phyloP scores from a whole-genome alignment of 2,329 filamentous ascomycete genomes.

The Raffaelea albimanens region DNA sequence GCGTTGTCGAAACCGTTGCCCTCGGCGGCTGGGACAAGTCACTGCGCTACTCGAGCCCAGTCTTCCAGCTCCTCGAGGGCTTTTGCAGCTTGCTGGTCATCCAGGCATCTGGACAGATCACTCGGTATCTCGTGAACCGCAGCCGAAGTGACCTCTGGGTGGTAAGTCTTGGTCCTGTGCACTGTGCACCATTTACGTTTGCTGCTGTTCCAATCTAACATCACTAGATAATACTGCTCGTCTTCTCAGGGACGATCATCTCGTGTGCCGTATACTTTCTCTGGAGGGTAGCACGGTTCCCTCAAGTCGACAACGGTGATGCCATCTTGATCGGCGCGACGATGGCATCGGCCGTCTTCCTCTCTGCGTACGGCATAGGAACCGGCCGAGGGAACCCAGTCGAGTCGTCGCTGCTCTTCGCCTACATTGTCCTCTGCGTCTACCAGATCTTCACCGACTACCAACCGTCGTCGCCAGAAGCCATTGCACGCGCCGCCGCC shows the following conservation, averaged over 20 bases:
- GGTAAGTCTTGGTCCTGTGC: slow-evolving; percentile 46
- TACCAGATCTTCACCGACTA: slow-evolving; percentile 99
- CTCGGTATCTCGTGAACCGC: slow-evolving; percentile 86
- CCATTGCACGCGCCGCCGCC: slow-evolving; percentile 46
- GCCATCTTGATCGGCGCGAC: slow-evolving; percentile 87
- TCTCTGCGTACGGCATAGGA: slow-evolving; percentile 88
- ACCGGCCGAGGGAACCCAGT: slow-evolving; percentile 91
- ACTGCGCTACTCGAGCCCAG: slow-evolving; percentile 80
- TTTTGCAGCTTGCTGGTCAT: slow-evolving; percentile 96
- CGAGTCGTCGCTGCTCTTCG: slow-evolving; percentile 89
- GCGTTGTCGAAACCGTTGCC: slow-evolving; percentile 68
- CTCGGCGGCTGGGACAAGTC: slow-evolving; percentile 84
- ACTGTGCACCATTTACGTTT: too few relatives aligned
- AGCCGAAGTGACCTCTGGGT: slow-evolving; percentile 95
- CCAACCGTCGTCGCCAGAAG: slow-evolving; percentile 52
- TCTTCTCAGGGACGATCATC: slow-evolving; percentile 82
- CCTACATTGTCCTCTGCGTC: slow-evolving; percentile 95
- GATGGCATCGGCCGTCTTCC: slow-evolving; percentile 84
- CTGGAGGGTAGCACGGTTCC: slow-evolving; percentile 89
- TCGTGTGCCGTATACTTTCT: slow-evolving; percentile 93
- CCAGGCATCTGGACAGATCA: slow-evolving; percentile 88
- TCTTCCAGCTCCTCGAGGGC: slow-evolving; percentile 90
- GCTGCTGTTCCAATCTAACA: too few relatives aligned
- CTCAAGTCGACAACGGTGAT: slow-evolving; percentile 84
- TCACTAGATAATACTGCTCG: slow-evolving; percentile 70